A percentile compares a stretch with the other conserved stretches of the same genome.
phyloP scores from a whole-genome alignment of 1,139 yeast genomes.

The Hyphopichia fennica region DNA sequence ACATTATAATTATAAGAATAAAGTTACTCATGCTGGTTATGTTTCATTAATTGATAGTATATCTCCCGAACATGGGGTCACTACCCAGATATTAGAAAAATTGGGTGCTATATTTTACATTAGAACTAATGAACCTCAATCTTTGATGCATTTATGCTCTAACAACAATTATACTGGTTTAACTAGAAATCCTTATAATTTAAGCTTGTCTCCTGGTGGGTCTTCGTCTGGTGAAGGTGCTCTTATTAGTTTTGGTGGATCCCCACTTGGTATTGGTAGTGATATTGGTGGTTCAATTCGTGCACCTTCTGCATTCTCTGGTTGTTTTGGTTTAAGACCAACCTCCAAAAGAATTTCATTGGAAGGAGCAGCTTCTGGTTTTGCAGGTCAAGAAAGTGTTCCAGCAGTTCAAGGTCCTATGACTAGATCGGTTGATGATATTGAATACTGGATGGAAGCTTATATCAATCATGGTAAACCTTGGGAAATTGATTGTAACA shows the following conservation, averaged over 20 bases:
- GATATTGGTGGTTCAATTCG: slow-evolving; percentile 82
- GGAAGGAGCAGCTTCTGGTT: slow-evolving; percentile 52
- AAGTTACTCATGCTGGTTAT: slow-evolving; percentile 62
- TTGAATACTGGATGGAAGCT: slow-evolving; percentile 58
- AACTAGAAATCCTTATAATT: slow-evolving; percentile 40
- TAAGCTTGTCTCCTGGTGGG: slow-evolving; percentile 52
- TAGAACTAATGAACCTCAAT: slow-evolving; percentile 49
- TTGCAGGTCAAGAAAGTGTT: slow-evolving; percentile 60
- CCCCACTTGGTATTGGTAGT: slow-evolving; percentile 68
- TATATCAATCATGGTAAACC: slow-evolving; percentile 66
- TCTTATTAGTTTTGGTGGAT: slow-evolving; percentile 61
- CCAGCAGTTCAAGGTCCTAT: slow-evolving; percentile 65
- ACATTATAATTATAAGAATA: slow-evolving; percentile 60
- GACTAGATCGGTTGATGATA: slow-evolving; percentile 60
- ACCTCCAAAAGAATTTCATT: slow-evolving; percentile 59
- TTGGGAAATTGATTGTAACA: slow-evolving; percentile 61
- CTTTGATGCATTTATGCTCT: slow-evolving; percentile 49
- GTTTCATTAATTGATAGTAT: slow-evolving; percentile 55
- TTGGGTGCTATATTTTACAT: slow-evolving; percentile 67
- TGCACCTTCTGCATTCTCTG: slow-evolving; percentile 73
- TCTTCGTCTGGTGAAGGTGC: slow-evolving; percentile 83
- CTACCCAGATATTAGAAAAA: slow-evolving; percentile 51
- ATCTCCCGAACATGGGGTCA: slow-evolving; percentile 50
- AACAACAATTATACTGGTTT: slow-evolving; percentile 42
- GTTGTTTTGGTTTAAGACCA: slow-evolving; percentile 68